Percentiles rank a stretch among this genome's conserved stretches.
phyloP scores from a whole-genome alignment of 371 early-diverging fungal species.

The Mucor plumbeus region DNA sequence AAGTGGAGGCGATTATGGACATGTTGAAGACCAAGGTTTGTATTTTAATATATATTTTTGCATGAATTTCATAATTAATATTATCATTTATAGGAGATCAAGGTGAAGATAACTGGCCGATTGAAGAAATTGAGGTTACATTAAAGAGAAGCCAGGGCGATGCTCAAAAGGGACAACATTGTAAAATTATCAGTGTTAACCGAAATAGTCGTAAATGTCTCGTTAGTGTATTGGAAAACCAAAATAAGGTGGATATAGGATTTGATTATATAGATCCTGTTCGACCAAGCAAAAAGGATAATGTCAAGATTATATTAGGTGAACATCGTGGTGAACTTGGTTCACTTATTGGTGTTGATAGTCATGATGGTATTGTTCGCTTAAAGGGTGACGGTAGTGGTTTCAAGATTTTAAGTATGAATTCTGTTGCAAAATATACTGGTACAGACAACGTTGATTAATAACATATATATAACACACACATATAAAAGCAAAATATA shows the following conservation, averaged over 20 bases:
- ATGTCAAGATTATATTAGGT: slow-evolving; percentile 77
- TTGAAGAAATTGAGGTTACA: slow-evolving; percentile 69
- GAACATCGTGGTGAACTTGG: slow-evolving; percentile 77
- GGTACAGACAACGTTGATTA: slow-evolving; percentile 33
- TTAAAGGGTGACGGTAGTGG: slow-evolving; percentile 61
- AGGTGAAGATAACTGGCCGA: slow-evolving; percentile 64
- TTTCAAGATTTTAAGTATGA: slow-evolving; percentile 69
- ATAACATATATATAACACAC: slow-evolving; percentile 1
- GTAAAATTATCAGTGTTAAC: slow-evolving; percentile 57
- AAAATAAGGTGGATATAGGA: slow-evolving; percentile 41
- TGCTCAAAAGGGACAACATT: slow-evolving; percentile 48
- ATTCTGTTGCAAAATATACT: slow-evolving; percentile 64
- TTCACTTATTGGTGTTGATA: slow-evolving; percentile 80
- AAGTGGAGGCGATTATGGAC: slow-evolving; percentile 58
- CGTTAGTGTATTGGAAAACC: slow-evolving; percentile 34
- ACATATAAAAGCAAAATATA: background rate
- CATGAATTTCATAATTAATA: background rate
- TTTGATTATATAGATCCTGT: slow-evolving; percentile 69
- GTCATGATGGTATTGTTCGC: slow-evolving; percentile 82
- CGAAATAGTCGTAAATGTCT: slow-evolving; percentile 49
- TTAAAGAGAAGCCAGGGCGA: slow-evolving; percentile 44
- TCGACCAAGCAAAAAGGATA: slow-evolving; percentile 79
- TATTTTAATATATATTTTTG: slow-evolving; percentile 12
- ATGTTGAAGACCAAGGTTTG: slow-evolving; percentile 46
- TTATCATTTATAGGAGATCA: slow-evolving; percentile 18